These are phyloP conservation scores for Sherardia arvensis DNA, from an alignment of 257 asterid species.

Conservation along the genomic window DNA sequence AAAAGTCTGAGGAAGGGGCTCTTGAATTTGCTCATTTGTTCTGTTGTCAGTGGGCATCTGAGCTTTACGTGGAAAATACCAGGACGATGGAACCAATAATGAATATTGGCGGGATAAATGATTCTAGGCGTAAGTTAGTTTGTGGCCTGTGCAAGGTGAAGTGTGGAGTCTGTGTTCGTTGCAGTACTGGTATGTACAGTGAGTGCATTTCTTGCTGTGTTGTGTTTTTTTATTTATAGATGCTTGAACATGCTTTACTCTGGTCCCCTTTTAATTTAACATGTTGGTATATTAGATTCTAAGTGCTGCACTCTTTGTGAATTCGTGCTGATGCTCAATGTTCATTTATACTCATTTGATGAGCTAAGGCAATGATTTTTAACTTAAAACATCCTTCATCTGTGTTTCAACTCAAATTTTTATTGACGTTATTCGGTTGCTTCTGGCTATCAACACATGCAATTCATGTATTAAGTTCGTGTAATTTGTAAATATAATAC, in stretches of 20 bases:
- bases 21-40: slow-evolving; percentile 74
- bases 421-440: background rate
- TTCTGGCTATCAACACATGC: background rate
- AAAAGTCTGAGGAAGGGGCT: slow-evolving; percentile 28
- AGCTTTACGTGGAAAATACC: slow-evolving; percentile 73
- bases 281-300: background rate
- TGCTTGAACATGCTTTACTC: slow-evolving; percentile 15
- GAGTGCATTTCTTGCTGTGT: slow-evolving; percentile 31
- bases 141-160: slow-evolving; percentile 93
- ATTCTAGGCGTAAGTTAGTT: slow-evolving; percentile 59
- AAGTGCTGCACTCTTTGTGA: background rate
- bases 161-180: slow-evolving; percentile 87
- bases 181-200: slow-evolving; percentile 93
- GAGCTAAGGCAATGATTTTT: background rate
- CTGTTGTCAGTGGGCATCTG: slow-evolving; percentile 96
- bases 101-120: slow-evolving; percentile 62
- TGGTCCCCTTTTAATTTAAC: slow-evolving; percentile 15
- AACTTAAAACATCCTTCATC: background rate
- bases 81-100: slow-evolving; percentile 80
- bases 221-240: slow-evolving; percentile 27
- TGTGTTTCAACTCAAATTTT: no score
- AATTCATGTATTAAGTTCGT: background rate
- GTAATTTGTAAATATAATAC: no score
- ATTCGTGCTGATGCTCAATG: background rate
- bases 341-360: background rate